Evolutionary conservation across 306 rosid genomes (phyloP).

Genomic region (Lotus japonicus): DNA sequence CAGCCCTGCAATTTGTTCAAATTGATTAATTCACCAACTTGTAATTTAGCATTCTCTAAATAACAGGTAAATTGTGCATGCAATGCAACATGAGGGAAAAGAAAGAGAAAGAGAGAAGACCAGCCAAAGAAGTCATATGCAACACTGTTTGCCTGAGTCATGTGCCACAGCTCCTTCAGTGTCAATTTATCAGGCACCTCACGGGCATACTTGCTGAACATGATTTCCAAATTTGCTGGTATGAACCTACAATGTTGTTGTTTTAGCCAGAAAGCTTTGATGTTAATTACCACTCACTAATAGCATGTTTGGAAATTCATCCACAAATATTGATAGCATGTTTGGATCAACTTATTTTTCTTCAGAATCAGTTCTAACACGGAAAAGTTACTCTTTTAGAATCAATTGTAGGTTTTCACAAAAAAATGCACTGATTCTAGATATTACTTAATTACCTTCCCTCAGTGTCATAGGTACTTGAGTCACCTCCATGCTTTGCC

Average conservation of each 20-base stretch:
- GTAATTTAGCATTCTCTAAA: not conserved
- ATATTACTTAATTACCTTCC: slow-evolving; percentile 55
- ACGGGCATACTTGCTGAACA: slow-evolving; percentile 69
- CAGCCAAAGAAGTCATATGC: slow-evolving; percentile 74
- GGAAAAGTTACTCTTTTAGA: no score
- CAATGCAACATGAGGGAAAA: not conserved
- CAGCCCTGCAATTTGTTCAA: slow-evolving; percentile 33
- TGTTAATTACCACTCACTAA: not conserved
- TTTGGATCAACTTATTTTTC: no score
- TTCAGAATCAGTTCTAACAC: no score
- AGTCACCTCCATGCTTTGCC: slow-evolving; percentile 74
- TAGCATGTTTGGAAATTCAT: no score
- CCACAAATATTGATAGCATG: no score
- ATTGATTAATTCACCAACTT: not conserved
- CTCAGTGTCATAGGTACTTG: slow-evolving; percentile 65
- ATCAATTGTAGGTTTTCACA: no score
- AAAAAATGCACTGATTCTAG: no score
- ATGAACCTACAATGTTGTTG: slow-evolving; percentile 40
- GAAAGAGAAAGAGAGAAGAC: slow-evolving; percentile 23
- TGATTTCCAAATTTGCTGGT: slow-evolving; percentile 60
- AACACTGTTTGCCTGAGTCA: slow-evolving; percentile 66
- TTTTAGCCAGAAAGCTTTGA: not conserved
- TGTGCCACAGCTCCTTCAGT: slow-evolving; percentile 55
- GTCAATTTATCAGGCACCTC: slow-evolving; percentile 57
- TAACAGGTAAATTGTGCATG: not conserved